These are phyloP conservation scores for Aethionema arabicum DNA, from an alignment of 345 rosid genomes.

Conservation along the genomic window DNA sequence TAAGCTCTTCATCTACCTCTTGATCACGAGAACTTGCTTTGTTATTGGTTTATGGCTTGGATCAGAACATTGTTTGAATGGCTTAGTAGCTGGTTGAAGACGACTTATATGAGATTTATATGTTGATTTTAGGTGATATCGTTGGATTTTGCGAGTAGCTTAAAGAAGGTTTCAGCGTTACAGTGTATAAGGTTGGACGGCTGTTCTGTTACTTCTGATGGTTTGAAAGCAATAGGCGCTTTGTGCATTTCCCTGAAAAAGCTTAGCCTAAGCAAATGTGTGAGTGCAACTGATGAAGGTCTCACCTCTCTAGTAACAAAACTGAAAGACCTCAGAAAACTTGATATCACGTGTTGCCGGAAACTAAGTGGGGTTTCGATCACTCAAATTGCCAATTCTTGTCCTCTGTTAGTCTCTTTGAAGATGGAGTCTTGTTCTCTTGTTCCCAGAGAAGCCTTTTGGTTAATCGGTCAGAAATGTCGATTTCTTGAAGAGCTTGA, in stretches of 20 bases:
- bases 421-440: slow-evolving; percentile 54
- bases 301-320: slow-evolving; percentile 40
- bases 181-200: slow-evolving; percentile 45
- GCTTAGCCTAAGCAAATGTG: slow-evolving; percentile 46
- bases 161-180: slow-evolving; percentile 38
- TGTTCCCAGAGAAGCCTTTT: slow-evolving; percentile 47
- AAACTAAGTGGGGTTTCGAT: slow-evolving; percentile 43
- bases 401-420: slow-evolving; percentile 43
- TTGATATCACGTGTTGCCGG: slow-evolving; percentile 52
- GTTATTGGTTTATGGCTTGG: slow-evolving; percentile 26
- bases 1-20: slow-evolving; percentile 33
- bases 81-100: neutral
- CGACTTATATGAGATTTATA: slow-evolving; percentile 24
- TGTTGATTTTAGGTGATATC: slow-evolving; percentile 36
- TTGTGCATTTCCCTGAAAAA: slow-evolving; percentile 38
- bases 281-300: slow-evolving; percentile 44
- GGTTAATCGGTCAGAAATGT: slow-evolving; percentile 48
- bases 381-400: slow-evolving; percentile 41
- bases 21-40: slow-evolving; percentile 15
- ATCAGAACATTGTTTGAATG: slow-evolving; percentile 9
- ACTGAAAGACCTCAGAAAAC: slow-evolving; percentile 41
- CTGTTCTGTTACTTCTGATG: slow-evolving; percentile 41
- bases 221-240: slow-evolving; percentile 43
- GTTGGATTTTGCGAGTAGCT: slow-evolving; percentile 37
- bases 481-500: slow-evolving; percentile 45